Base-by-base conservation (phyloP, 2,329 filamentous ascomycete species). In the Calonectria naviculata region DNA sequence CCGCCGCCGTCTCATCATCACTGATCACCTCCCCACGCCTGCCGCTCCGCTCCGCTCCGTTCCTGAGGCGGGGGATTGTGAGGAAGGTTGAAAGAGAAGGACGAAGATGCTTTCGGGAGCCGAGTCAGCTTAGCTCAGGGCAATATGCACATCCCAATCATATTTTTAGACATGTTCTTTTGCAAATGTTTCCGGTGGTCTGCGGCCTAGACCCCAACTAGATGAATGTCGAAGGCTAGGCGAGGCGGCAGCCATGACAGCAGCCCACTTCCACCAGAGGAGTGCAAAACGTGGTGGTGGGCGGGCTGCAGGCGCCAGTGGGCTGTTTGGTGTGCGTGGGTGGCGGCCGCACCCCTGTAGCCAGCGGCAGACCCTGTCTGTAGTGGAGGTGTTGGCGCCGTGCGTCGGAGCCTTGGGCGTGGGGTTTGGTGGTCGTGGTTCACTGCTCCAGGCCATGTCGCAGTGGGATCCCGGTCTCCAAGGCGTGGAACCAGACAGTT, bases 271-370 rank as follows among this genome's bases (percentile, higher is more conserved):
- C 56, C 44, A 54, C 34, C 42, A 42, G 26, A 41, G 26, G 31
- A 26, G 61, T 65, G 61, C 52, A 65, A 70, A 68, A 70, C 67
- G 62, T 70, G 67, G 61, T 70, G 62, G 54, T 65, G 67, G 49
- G 61, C 34, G 42, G 19, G 31, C 52, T 58, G 67, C 49, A 34
- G 67, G 62, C 46, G 56, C 15, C 63, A 58, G 63, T 65, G 67
- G 67, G 67, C 67, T 70, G 67, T 65, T 65, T 52, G 24, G 42
- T 36, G 46, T 65, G 63, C 10, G 38, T 56, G 47, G n/a, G 29
- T 58, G 52, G 31, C 31, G 52, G 31, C 46, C 21, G 56, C 44
- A 31, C 52, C 64, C 65, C 54, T 67, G 64, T 49, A 41, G 29
- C 21, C n/a, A 56, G 13, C 31, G 44, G 61, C 47, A 49, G 21